Base-by-base conservation (phyloP, 1,284 basidiomycete species). In the Cystobasidium slooffiae region DNA sequence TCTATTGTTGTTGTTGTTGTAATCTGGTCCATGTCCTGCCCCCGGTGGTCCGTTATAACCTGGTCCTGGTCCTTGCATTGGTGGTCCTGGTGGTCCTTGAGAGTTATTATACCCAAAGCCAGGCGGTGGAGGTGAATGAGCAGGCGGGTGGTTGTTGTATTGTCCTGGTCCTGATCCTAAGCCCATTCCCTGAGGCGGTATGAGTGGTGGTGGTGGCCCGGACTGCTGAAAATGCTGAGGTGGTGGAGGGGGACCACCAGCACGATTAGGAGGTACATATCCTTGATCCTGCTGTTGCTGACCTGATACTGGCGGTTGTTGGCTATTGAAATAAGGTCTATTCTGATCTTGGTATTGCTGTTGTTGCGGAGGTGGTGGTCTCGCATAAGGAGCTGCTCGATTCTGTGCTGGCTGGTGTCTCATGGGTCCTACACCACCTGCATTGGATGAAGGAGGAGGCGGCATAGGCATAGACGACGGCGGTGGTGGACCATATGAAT, bases 231-330 rank as follows among this genome's bases (percentile, higher is more conserved):
- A 59, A 43, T n/a, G 18, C 56, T 59, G 56, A 18, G 39, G 56
- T 6, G 56, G 37, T n/a, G 39, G 22, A 64, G 62, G 22, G 1
- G 62, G 31, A 64, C 46, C 62, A 22, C 46, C 49, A 52, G 20
- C 49, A 18, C 49, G 49, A 18, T 52, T 18, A 18, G 1, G 52
- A 44, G 64, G 47, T 24, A 53, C 49, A 53, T 66, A 53, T 58
- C 53, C 66, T 56, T 69, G 49, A 55, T 43, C 18, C 68, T 55
- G 68, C 68, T 47, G 68, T 22, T 67, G 64, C 58, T 51, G 59
- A 51, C 43, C 49, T 51, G 58, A 24, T 14, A 39, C n/a, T n/a
- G 62, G 62, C 7, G 46, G 52, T 41, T 41, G 37, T 22, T 8
- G 37, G 22, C 43, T 31, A n/a, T 59, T 39, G 37, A 59, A n/a